These are phyloP conservation scores for Astrothelium subdiscretum DNA, from an alignment of 495 filamentous ascomycete species.

Conservation along the genomic window DNA sequence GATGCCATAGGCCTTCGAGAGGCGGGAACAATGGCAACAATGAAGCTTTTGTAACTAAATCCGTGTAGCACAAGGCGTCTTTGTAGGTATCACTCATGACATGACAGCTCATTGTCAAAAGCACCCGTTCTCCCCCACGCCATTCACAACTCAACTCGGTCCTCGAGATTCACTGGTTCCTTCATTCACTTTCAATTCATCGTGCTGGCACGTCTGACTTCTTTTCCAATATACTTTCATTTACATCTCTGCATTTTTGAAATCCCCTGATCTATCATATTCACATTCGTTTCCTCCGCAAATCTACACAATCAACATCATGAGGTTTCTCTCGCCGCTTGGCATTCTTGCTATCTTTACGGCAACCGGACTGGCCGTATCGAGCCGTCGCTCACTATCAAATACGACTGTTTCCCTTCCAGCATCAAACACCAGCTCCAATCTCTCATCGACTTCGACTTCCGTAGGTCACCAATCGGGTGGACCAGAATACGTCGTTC, in stretches of 20 bases:
- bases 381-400: background rate
- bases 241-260: background rate
- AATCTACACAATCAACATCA: background rate
- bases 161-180: background rate
- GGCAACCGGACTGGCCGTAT: background rate
- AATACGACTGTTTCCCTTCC: background rate
- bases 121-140: background rate
- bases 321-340: background rate
- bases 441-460: background rate
- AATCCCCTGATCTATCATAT: background rate
- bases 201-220: background rate
- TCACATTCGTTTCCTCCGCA: background rate
- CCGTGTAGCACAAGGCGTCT: background rate
- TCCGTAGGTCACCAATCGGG: conserved; percentile 12
- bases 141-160: background rate
- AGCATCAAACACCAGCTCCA: background rate
- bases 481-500: conserved; percentile 29
- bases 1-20: background rate
- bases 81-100: background rate
- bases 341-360: background rate
- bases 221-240: background rate
- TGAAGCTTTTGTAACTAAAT: background rate
- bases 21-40: background rate
- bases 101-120: background rate
- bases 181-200: background rate